A percentile compares a stretch with the other conserved stretches of the same genome.
Conservation (phyloP, 208 protist species). For the Vickermania ingenoplastis region DNA sequence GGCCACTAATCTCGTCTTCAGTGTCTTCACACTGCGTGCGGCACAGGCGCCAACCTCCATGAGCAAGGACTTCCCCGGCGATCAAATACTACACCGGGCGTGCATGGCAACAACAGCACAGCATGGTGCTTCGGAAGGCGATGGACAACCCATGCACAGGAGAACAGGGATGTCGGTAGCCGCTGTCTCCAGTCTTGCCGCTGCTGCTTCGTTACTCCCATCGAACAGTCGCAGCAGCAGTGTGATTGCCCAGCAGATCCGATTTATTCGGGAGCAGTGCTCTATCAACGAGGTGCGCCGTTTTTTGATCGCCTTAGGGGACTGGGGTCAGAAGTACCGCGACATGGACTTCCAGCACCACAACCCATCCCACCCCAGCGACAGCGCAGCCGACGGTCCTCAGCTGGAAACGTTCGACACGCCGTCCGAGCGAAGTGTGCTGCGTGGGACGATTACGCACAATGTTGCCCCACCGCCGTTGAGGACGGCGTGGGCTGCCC, state of each 20-base stretch:
- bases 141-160: too few relatives aligned
- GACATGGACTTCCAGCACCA: neutral
- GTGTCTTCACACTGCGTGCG: neutral
- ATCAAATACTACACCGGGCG: neutral
- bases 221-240: neutral
- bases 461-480: neutral
- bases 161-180: neutral
- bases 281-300: neutral
- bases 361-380: neutral
- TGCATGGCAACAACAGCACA: neutral
- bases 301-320: neutral
- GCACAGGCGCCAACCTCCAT: neutral
- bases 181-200: neutral
- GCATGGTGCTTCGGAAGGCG: neutral
- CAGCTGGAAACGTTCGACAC: slow-evolving; percentile 1
- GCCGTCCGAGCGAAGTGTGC: neutral
- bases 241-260: neutral
- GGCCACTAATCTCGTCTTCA: neutral
- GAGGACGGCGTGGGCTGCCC: neutral
- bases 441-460: neutral
- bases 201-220: neutral
- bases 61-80: neutral
- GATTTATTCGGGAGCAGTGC: neutral
- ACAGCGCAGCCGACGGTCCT: neutral
- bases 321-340: neutral